These are phyloP conservation scores for Prorocentrum cordatum DNA, from an alignment of 169 alveolate species.

Conservation along the genomic window DNA sequence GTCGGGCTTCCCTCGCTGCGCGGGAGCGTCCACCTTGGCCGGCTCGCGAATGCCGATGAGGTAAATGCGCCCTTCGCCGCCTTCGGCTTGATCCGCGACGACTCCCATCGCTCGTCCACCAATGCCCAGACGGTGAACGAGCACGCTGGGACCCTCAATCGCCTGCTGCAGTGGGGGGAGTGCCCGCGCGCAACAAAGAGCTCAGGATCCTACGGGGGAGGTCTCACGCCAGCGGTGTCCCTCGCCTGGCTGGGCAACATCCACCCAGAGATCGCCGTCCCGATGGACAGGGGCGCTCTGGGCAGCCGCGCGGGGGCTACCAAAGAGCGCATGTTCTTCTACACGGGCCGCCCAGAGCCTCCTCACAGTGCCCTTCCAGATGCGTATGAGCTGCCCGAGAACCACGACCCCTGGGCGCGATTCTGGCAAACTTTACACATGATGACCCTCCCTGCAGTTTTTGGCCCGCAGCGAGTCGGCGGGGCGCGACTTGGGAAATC, in stretches of 20 bases:
- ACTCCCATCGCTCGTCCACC: not conserved
- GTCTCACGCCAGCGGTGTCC: not conserved
- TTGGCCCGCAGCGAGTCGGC: too few relatives aligned
- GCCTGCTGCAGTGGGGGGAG: not conserved
- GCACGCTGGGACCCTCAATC: not conserved
- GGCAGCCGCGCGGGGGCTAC: not conserved
- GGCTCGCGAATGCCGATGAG: not conserved
- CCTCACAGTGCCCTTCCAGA: not conserved
- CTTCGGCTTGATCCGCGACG: not conserved
- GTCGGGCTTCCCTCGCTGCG: not conserved
- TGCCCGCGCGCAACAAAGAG: not conserved
- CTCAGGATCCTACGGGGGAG: not conserved
- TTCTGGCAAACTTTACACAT: too few relatives aligned
- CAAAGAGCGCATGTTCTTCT: not conserved
- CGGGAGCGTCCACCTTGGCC: not conserved
- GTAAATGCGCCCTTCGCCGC: not conserved
- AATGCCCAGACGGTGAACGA: not conserved
- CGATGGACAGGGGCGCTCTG: not conserved
- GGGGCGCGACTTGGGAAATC: too few relatives aligned
- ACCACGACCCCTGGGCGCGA: not conserved
- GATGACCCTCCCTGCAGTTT: too few relatives aligned
- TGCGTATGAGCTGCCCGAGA: not conserved
- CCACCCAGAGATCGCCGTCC: not conserved
- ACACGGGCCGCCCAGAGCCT: not conserved
- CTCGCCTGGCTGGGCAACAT: not conserved